Conservation (phyloP, 116 monocot species). For the Iris pallida region DNA sequence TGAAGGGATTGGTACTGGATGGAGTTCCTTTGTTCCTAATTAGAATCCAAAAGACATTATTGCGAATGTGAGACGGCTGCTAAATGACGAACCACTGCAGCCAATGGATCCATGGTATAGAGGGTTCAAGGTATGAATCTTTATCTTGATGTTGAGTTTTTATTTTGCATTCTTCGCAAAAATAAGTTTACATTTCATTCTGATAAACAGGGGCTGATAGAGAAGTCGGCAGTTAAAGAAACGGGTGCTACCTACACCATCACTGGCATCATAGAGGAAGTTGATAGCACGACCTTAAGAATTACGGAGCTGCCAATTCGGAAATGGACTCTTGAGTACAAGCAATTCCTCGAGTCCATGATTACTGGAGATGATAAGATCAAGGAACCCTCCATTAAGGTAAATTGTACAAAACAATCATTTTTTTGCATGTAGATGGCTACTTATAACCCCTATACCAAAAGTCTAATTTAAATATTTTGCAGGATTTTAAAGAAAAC, state of each 20-base stretch:
- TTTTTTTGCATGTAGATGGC: not conserved
- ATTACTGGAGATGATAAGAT: constrained; percentile 72
- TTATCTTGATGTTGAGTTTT: not conserved
- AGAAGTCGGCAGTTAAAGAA: constrained; percentile 70
- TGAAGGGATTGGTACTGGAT: constrained; percentile 94
- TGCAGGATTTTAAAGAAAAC: constrained; percentile 61
- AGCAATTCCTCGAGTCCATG: constrained; percentile 70
- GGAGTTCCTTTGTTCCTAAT: constrained; percentile 93
- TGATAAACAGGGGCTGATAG: constrained; percentile 56
- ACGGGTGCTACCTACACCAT: constrained; percentile 71
- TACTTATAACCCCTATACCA: not conserved
- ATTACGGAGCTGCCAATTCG: constrained; percentile 85
- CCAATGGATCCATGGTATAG: constrained; percentile 94
- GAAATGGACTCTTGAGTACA: constrained; percentile 91
- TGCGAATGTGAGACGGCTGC: constrained; percentile 54
- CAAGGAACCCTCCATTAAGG: constrained; percentile 85
- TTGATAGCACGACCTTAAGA: constrained; percentile 50
- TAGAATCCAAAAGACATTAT: constrained; percentile 89
- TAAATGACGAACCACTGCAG: constrained; percentile 64
- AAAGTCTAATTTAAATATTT: not conserved
- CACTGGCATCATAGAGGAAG: constrained; percentile 67
- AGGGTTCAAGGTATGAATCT: constrained; percentile 68
- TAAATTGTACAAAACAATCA: constrained; percentile 9
- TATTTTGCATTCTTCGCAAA: not conserved
- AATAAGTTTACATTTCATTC: too few relatives aligned